These are phyloP conservation scores for Pseudogymnoascus sp. DNA, from an alignment of 2,329 filamentous ascomycete genomes.

Conservation along the genomic window DNA sequence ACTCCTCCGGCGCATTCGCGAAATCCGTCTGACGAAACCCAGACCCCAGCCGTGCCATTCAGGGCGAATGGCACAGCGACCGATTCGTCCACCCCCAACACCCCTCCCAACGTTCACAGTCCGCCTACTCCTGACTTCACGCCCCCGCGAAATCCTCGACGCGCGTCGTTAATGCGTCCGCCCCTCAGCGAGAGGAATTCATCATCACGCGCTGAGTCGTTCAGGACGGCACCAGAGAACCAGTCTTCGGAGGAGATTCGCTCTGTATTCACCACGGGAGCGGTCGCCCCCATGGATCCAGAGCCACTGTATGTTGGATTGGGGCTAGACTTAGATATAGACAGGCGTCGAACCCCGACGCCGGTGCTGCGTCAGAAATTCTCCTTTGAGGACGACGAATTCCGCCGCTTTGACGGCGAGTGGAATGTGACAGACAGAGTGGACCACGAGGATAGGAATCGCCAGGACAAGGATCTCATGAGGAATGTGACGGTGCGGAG, in stretches of 20 bases:
- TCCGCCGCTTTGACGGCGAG: constrained; percentile 46
- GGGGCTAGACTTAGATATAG: constrained; percentile 34
- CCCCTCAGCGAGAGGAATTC: constrained; percentile 39
- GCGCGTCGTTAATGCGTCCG: constrained; percentile 41
- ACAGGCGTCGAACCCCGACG: constrained; percentile 25
- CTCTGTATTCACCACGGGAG: constrained; percentile 16
- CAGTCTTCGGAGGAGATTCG: constrained; percentile 53
- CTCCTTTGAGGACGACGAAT: constrained; percentile 5
- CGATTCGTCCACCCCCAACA: constrained; percentile 38
- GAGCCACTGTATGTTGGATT: constrained; percentile 25
- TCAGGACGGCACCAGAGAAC: constrained; percentile 62
- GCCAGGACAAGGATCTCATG: constrained; percentile 46
- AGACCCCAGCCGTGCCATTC: constrained; percentile 17
- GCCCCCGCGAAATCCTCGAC: constrained; percentile 49
- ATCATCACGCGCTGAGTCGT: constrained; percentile 32
- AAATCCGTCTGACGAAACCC: constrained; percentile 47
- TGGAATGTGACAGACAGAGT: constrained; percentile 38
- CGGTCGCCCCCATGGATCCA: constrained; percentile 10
- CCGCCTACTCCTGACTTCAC: constrained; percentile 71
- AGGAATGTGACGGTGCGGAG: constrained; percentile 51
- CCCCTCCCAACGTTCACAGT: constrained; percentile 58
- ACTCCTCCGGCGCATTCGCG: constrained; percentile 56
- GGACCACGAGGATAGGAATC: constrained; percentile 25
- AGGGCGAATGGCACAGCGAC: neutral
- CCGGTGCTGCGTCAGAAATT: neutral